Conservation (phyloP, 805 yeast species). For the Wickerhamiella slavikovae region DNA sequence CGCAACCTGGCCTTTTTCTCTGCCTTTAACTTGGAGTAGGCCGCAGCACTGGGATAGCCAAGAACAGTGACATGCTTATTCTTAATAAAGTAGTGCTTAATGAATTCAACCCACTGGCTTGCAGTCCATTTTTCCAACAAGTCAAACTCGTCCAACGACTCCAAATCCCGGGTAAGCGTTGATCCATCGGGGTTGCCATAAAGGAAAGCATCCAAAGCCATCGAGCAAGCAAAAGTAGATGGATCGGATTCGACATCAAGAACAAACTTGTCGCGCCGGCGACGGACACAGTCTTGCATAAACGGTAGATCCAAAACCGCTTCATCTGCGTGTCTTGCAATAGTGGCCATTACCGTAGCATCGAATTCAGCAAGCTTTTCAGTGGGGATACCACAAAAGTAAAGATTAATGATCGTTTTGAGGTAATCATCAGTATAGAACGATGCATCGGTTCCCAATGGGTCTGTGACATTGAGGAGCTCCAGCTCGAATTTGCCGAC, state of each 20-base stretch:
- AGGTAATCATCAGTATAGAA: constrained; percentile 57
- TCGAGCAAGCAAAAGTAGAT: constrained; percentile 34
- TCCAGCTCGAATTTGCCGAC: constrained; percentile 51
- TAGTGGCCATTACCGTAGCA: constrained; percentile 26
- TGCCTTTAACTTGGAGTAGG: constrained; percentile 32
- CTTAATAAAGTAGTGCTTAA: constrained; percentile 32
- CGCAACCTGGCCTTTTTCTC: constrained; percentile 29
- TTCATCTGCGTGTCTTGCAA: constrained; percentile 24
- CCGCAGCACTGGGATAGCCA: constrained; percentile 45
- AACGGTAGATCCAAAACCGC: constrained; percentile 38
- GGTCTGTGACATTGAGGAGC: constrained; percentile 65
- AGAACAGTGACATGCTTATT: constrained; percentile 45
- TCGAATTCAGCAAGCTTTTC: constrained; percentile 36
- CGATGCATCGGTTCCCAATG: constrained; percentile 52
- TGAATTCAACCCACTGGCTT: constrained; percentile 44
- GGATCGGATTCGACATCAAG: constrained; percentile 28
- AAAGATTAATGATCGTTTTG: constrained; percentile 34
- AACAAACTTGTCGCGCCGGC: constrained; percentile 34
- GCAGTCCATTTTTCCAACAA: constrained; percentile 36
- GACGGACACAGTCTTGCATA: constrained; percentile 48
- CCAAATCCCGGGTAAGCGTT: constrained; percentile 33
- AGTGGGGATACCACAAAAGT: constrained; percentile 56
- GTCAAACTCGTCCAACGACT: constrained; percentile 39
- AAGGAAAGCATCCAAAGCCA: constrained; percentile 58
- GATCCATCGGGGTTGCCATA: constrained; percentile 51